Percentiles rank a stretch among this genome's conserved stretches.
Evolutionary conservation across 2,329 filamentous ascomycete genomes (phyloP).

Genomic region (Colletotrichum abscissum): DNA sequence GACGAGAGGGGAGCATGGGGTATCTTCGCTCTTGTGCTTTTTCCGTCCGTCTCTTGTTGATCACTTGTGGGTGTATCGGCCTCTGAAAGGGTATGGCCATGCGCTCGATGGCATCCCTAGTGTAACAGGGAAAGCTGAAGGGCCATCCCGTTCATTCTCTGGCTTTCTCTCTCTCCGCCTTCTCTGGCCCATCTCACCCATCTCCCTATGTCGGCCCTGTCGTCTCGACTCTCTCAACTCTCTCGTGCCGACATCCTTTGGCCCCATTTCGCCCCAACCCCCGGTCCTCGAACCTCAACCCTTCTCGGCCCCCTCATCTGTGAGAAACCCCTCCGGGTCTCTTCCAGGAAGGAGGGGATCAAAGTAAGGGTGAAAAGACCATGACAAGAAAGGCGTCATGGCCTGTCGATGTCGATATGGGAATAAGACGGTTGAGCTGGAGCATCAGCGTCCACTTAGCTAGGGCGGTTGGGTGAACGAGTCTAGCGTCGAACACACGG

Average conservation of each 20-base stretch:
- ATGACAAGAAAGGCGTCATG: not conserved
- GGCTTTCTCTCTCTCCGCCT: too few relatives aligned
- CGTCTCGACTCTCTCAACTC: not conserved
- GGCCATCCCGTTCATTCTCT: not conserved
- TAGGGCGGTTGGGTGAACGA: not conserved
- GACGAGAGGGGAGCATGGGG: not conserved
- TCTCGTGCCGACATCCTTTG: not conserved
- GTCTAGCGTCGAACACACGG: not conserved
- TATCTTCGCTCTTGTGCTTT: conserved; percentile 4
- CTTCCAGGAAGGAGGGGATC: not conserved
- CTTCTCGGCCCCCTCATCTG: not conserved
- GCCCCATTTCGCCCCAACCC: not conserved
- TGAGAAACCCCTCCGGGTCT: not conserved
- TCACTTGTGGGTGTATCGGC: conserved; percentile 1
- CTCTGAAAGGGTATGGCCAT: not conserved
- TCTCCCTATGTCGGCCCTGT: not conserved
- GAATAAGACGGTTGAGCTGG: not conserved
- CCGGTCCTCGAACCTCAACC: not conserved
- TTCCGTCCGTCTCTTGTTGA: conserved; percentile 5
- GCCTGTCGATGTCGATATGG: not conserved
- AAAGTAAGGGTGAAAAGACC: not conserved
- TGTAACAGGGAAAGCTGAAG: not conserved
- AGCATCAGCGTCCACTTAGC: not conserved
- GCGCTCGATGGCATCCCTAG: not conserved
- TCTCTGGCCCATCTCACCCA: too few relatives aligned